phyloP scores from a whole-genome alignment of 148 eudicot genomes.

The Amaranthus hypochondriacus region DNA sequence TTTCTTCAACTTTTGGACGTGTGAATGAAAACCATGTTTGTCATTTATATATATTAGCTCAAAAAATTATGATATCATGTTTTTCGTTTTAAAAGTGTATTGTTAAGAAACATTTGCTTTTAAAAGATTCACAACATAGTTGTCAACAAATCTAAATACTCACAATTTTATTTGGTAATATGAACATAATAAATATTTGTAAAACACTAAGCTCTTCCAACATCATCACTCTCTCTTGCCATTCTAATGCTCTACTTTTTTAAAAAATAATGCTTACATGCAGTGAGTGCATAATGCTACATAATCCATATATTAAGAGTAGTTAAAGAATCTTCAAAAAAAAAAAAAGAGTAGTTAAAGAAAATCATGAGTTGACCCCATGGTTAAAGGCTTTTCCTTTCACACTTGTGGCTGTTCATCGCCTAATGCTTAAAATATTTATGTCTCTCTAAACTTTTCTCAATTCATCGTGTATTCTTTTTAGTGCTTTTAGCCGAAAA shows the following conservation, averaged over 20 bases:
- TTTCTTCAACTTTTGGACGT: neutral
- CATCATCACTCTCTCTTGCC: neutral
- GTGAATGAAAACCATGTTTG: too few species aligned
- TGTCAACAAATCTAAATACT: neutral
- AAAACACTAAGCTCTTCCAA: neutral
- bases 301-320: neutral
- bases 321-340: too few species aligned
- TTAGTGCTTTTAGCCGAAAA: slow-evolving; percentile 70
- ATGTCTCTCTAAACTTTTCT: neutral
- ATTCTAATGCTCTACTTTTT: neutral
- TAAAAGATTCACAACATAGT: neutral
- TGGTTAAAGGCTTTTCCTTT: too few species aligned
- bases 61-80: neutral
- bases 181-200: neutral
- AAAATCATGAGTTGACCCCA: too few species aligned
- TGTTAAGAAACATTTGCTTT: neutral
- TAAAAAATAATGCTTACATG: neutral
- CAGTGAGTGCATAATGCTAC: neutral
- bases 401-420: too few species aligned
- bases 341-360: too few species aligned
- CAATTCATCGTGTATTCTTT: slow-evolving; percentile 1
- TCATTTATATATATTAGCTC: neutral
- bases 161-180: neutral
- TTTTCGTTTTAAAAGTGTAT: neutral
- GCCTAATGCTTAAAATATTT: too few species aligned